A percentile compares a stretch with the other conserved stretches of the same genome.
Conservation (phyloP, 441 rosid species). For the Mallotus repandus region DNA sequence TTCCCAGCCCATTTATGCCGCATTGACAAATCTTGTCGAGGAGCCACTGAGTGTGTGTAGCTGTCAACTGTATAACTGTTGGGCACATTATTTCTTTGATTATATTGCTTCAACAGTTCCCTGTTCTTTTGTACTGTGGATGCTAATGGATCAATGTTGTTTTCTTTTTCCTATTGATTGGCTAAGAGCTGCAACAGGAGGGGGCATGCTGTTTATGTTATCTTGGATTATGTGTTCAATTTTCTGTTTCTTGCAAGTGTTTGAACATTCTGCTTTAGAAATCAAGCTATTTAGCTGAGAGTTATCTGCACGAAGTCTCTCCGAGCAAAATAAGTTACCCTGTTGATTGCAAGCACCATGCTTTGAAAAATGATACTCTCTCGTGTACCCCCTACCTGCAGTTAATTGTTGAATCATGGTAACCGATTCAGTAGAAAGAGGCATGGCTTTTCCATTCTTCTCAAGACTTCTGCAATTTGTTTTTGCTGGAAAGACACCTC, state of each 20-base stretch:
- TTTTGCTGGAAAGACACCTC: constrained; percentile 32
- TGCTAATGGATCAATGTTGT: constrained; percentile 24
- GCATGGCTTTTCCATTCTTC: constrained; percentile 31
- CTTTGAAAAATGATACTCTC: constrained; percentile 39
- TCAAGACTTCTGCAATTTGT: constrained; percentile 27
- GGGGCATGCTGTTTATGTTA: constrained; percentile 29
- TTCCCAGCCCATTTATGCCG: constrained; percentile 28
- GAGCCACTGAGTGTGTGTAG: constrained; percentile 24
- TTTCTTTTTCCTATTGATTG: constrained; percentile 34
- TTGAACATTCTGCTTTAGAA: constrained; percentile 25
- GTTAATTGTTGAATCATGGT: constrained; percentile 24
- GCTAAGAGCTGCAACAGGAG: constrained; percentile 29
- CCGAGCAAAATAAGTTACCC: constrained; percentile 36
- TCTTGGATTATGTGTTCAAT: constrained; percentile 36
- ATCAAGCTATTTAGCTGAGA: constrained; percentile 29
- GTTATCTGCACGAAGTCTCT: constrained; percentile 33
- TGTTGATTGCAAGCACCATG: constrained; percentile 27
- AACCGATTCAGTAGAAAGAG: constrained; percentile 36
- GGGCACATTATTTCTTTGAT: constrained; percentile 22
- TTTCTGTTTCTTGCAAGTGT: constrained; percentile 50
- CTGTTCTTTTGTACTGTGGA: constrained; percentile 26
- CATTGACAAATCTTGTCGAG: constrained; percentile 24
- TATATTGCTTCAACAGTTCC: constrained; percentile 25
- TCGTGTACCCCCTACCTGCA: constrained; percentile 51
- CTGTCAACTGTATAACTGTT: constrained; percentile 17